A percentile compares a stretch with the other conserved stretches of the same genome.
phyloP scores from a whole-genome alignment of 768 basidiomycete species.

The Boletus sp. region DNA sequence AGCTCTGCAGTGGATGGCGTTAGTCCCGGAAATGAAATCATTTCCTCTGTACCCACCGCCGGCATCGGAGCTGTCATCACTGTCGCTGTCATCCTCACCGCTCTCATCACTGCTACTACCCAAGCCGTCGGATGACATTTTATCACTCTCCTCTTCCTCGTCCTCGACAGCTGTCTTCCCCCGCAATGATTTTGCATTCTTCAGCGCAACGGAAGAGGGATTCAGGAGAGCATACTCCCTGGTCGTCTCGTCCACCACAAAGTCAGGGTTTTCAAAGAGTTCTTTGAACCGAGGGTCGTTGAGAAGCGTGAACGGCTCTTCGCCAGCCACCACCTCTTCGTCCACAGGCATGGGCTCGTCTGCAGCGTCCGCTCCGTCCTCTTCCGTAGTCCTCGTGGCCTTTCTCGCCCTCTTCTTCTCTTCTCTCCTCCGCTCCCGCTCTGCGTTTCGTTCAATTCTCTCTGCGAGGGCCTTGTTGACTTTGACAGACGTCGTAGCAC shows the following conservation, averaged over 20 bases:
- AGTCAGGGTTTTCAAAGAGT: slow-evolving; percentile 89
- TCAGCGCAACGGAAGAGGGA: slow-evolving; percentile 72
- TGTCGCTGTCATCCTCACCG: slow-evolving; percentile 42
- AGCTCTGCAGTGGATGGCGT: slow-evolving; percentile 37
- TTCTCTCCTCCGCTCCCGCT: slow-evolving; percentile 52
- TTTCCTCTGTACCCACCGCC: slow-evolving; percentile 40
- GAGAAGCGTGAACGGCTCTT: slow-evolving; percentile 49
- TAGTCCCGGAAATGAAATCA: slow-evolving; percentile 13
- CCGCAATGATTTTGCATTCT: slow-evolving; percentile 35
- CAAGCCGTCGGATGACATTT: slow-evolving; percentile 55
- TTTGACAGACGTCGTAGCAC: slow-evolving; percentile 24
- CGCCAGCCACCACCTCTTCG: slow-evolving; percentile 17
- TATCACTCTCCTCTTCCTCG: slow-evolving; percentile 86
- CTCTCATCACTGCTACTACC: slow-evolving; percentile 41
- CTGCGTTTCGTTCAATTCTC: slow-evolving; percentile 56
- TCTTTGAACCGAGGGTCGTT: slow-evolving; percentile 86
- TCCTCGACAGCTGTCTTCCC: slow-evolving; percentile 81
- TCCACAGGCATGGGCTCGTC: slow-evolving; percentile 35
- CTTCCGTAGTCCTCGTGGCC: slow-evolving; percentile 36
- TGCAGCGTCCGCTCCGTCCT: slow-evolving; percentile 31
- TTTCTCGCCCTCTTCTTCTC: slow-evolving; percentile 51
- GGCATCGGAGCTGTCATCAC: slow-evolving; percentile 53
- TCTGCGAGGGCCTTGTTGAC: slow-evolving; percentile 84
- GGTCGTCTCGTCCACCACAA: slow-evolving; percentile 83
- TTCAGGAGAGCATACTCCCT: slow-evolving; percentile 92